Base-by-base conservation (phyloP, 2,329 filamentous ascomycete genomes). In the Fusarium succisae region DNA sequence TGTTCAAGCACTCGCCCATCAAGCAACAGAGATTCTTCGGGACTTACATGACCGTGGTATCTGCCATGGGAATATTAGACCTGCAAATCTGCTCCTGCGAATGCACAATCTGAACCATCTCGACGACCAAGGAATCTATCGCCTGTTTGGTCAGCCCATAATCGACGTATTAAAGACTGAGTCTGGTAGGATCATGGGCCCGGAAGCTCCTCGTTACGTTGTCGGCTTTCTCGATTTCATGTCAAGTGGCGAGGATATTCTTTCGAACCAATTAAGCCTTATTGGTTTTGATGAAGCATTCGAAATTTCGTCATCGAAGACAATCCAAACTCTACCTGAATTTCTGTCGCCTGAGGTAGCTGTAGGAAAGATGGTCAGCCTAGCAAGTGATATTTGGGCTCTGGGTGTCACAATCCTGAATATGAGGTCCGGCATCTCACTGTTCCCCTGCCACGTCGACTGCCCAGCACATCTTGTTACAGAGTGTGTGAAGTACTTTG, bases 171-270 rank as follows among this genome's bases (percentile, higher is more conserved):
- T 13, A 1, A 35, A 35, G 58, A 62, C 37, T 8, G 13, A 14
- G 7, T n/a, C 38, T n/a, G 50, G 58, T 3, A 28, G n/a, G 8
- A 13, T 24, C 18, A 7, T 7, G 5, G 50, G 30, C n/a, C 48
- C 28, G 1, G 48, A 44, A 56, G 38, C 30, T 10, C 58, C 58
- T 35, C 48, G 30, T 1, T 62, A 57, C 0, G 5, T 44, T 13
- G 48, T 37, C 24, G n/a, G 30, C 13, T 57, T 35, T 17, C n/a
- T 62, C 17, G 58, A 62, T 26, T 62, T 62, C 15, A 14, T 62
- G 50, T 57, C 30, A n/a, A 62, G 58, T 6, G 30, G 28, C 3
- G 58, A 61, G 5, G 30, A 55, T 2, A 15, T 37, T n/a, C 8
- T 61, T 20, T 3, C 7, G 30, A 10, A 18, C 18, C 1, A 57